Conservation (phyloP, 371 early-diverging fungal species). For the Mortierella polycephala region DNA sequence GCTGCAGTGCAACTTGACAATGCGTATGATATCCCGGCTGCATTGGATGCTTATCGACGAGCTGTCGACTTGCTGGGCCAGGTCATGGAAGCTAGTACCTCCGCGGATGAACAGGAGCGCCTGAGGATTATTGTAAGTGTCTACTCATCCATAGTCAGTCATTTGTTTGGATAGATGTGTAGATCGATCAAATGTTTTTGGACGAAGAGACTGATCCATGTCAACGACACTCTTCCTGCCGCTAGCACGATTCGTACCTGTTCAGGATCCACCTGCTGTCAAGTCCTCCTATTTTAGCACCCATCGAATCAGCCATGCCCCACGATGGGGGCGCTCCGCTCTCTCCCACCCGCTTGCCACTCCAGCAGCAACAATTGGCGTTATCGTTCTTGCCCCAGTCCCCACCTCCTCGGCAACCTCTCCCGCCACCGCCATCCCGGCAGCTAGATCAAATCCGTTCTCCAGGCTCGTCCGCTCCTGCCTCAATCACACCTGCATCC, state of each 20-base stretch:
- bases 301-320: no score
- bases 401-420: conserved; percentile 29
- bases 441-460: conserved; percentile 7
- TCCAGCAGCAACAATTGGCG: conserved; percentile 10
- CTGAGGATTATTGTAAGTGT: conserved; percentile 36
- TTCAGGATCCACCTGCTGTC: conserved; percentile 35
- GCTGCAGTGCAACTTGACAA: conserved; percentile 39
- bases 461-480: conserved; percentile 4
- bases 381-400: conserved; percentile 10
- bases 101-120: conserved; percentile 29
- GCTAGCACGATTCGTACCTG: conserved; percentile 37
- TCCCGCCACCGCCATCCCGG: conserved; percentile 19
- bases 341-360: not conserved
- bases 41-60: conserved; percentile 27
- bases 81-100: conserved; percentile 30
- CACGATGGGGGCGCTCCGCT: no score
- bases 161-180: no score
- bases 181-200: conserved; percentile 4
- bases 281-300: conserved; percentile 25
- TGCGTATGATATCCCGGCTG: conserved; percentile 18
- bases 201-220: not conserved
- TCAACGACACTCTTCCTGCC: conserved; percentile 18
- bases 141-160: no score
- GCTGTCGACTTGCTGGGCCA: conserved; percentile 25
- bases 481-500: conserved; percentile 29